Evolutionary conservation across 1,284 basidiomycete genomes (phyloP), one percentile per base, ranked within the genome.

Genomic region (Puccinia coronata): DNA sequence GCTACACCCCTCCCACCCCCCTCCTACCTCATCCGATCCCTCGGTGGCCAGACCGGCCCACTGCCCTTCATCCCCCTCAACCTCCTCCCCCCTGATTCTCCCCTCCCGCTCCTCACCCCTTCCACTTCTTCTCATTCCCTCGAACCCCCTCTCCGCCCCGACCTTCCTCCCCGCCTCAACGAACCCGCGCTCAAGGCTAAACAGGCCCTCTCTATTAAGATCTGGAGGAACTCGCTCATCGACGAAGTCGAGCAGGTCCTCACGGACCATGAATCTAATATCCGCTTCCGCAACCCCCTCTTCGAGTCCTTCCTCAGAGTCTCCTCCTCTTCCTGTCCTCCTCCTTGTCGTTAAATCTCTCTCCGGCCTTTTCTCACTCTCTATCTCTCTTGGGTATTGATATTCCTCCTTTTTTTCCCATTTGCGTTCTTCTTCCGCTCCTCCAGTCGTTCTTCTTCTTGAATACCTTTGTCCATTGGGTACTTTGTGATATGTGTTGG

Each of bases 191-290:
- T 73, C 12, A 80, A 63, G 49, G 78, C 78, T 65, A 80, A 73
- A 80, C 43, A 71, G 8, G 69, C 70, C n/a, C 43, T 63, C 18
- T 80, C 57, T 1, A 80, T 80, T 25, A 80, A 72, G 39, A 20
- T 63, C 31, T 80, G 78, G 78, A 80, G 70, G 36, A 71, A 51
- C 39, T 55, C 43, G 36, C 63, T 80, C n/a, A 80, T 80, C 18
- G 78, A 80, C 63, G 78, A 80, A 59, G 70, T 72, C 28, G 78
- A 80, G 65, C 57, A 63, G 51, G 59, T 80, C 28, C 57, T 70
- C 41, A 73, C 55, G 20, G 78, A 80, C 25, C 78, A 80, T 53
- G 70, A 80, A 65, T 72, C 78, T 49, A 63, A 49, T 18, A 51
- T 31, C 41, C 18, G 78, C 31, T 80, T 70, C 41, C 41, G 78